Base-by-base conservation (phyloP, 768 basidiomycete genomes). In the Mycena haematopus region DNA sequence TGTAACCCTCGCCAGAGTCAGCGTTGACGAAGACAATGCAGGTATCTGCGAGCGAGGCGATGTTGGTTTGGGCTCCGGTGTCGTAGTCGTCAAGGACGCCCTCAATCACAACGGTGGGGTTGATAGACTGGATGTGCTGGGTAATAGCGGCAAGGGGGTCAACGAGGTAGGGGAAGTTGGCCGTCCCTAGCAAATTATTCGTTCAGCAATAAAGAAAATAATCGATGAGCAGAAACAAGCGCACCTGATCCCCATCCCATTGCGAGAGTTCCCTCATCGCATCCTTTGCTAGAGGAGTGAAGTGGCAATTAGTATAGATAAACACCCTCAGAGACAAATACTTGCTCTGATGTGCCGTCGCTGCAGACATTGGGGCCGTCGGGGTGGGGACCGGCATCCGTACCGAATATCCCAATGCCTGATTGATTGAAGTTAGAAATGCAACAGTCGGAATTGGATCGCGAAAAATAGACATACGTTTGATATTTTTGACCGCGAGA, bases 1-100 rank as follows among this genome's bases (percentile, higher is more conserved):
- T 71, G 65, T 80, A 80, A 0, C 74, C 80, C 66, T 83, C 80
- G 25, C 80, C 80, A 19, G 77, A 79, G 63, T 81, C 77, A 17
- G 79, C 72, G 56, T 38, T 47, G 36, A 62, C 65, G 22, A 62
- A 66, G 21, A 80, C 78, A 42, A 77, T 60, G 17, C 74, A 76
- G 5, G 71, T 72, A 29, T 69, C 69, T 31, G 73, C 69, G 36
- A 70, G 67, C 17, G 55, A 49, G 2, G 74, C 73, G 11, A 74
- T 66, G 13, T 36, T 65, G 19, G 45, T 51, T 0, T 75, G 74
- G 1, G 60, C 68, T 15, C 50, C 68, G 15, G 69, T 61, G 46
- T 78, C 73, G 27, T 66, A 70, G 60, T 79, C 75, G 45, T 68
- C 70, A 24, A 75, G 59, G n/a, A 74, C 73, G 19, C 70, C 56